A percentile compares a stretch with the other conserved stretches of the same genome.
These are phyloP conservation scores for Hortaea sp. DNA, from an alignment of 2,329 filamentous ascomycete genomes.

Conservation along the genomic window DNA sequence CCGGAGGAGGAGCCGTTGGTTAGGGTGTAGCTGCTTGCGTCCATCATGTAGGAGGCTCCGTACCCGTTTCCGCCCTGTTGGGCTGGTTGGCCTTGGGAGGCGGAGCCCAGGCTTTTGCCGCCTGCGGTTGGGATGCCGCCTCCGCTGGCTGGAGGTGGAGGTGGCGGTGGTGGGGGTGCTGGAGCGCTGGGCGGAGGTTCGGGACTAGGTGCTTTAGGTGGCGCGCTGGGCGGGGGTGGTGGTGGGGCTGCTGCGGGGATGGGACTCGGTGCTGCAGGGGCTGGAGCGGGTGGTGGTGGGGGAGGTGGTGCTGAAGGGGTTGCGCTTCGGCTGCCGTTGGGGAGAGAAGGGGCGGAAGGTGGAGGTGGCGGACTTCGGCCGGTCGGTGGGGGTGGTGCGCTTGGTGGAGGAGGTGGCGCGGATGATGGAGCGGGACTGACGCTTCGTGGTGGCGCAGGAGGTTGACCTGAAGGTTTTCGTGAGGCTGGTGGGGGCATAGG, in stretches of 20 bases:
- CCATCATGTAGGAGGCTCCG: background rate
- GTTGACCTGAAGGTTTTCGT: constrained; percentile 43
- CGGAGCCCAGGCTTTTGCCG: constrained; percentile 11
- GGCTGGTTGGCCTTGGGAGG: constrained; percentile 1
- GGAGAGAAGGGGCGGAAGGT: constrained; percentile 14
- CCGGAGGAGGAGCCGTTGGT: constrained; percentile 20
- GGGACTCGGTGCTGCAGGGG: constrained; percentile 19
- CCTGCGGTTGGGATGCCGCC: constrained; percentile 20
- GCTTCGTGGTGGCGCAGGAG: constrained; percentile 27
- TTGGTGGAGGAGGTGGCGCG: constrained; percentile 32
- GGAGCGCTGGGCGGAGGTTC: constrained; percentile 2
- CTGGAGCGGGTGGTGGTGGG: constrained; percentile 33
- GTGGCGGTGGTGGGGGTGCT: constrained; percentile 3
- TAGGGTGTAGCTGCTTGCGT: constrained; percentile 21
- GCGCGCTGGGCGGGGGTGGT: constrained; percentile 8
- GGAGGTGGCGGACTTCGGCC: constrained; percentile 1
- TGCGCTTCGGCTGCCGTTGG: constrained; percentile 31
- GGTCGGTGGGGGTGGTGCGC: constrained; percentile 13
- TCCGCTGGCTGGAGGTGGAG: background rate
- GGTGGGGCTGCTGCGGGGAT: constrained; percentile 26
- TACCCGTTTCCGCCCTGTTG: background rate
- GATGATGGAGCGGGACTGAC: constrained; percentile 56
- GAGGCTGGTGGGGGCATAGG: constrained; percentile 42
- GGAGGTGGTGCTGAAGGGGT: constrained; percentile 25
- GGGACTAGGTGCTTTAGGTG: constrained; percentile 6